These are phyloP conservation scores for Colletotrichum gloeosporioides DNA, from an alignment of 2,329 filamentous ascomycete species.

Conservation along the genomic window DNA sequence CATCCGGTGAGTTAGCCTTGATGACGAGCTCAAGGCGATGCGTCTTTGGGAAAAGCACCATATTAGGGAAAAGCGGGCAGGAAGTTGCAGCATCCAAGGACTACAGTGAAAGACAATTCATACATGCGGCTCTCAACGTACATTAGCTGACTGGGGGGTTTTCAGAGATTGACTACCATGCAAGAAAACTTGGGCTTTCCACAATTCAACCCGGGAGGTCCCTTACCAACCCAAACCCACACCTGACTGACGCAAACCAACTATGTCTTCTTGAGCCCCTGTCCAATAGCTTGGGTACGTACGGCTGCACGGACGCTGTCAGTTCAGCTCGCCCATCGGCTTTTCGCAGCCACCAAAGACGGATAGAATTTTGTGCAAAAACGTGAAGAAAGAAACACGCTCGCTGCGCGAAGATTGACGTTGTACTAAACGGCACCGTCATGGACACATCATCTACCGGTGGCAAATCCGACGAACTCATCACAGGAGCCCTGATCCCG, in stretches of 20 bases:
- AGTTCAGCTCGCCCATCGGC: background rate
- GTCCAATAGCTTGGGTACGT: background rate
- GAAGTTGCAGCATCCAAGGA: background rate
- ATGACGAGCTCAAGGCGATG: background rate
- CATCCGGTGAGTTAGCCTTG: background rate
- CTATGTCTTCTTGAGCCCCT: background rate
- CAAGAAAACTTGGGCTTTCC: background rate
- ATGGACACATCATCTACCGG: conserved; percentile 5
- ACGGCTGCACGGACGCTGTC: background rate
- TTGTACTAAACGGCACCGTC: background rate
- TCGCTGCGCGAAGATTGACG: background rate
- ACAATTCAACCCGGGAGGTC: background rate
- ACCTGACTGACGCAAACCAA: background rate
- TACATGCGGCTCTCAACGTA: background rate
- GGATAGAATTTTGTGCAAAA: background rate
- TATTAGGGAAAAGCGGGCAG: background rate
- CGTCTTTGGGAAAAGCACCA: background rate
- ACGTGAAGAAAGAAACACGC: background rate
- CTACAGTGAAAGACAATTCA: background rate
- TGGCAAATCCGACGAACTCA: conserved; percentile 22
- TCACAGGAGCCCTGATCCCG: conserved; percentile 34
- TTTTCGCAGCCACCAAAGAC: background rate
- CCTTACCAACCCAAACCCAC: background rate
- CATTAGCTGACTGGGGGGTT: background rate
- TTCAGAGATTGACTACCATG: background rate